phyloP scores from a whole-genome alignment of 164 flowering plant species.

The Magnolia changhungtana region DNA sequence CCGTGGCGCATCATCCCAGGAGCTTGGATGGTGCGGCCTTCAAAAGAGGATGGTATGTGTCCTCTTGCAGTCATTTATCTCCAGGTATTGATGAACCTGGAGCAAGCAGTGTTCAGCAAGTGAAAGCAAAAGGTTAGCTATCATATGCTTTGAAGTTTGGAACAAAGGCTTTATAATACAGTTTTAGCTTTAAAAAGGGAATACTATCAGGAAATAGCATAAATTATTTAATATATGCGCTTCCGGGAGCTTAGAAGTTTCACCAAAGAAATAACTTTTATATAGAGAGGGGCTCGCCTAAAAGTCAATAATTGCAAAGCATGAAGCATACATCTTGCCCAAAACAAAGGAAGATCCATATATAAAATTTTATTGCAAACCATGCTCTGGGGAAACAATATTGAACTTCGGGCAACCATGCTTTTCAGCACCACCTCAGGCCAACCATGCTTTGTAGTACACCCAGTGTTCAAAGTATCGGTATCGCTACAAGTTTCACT shows the following conservation, averaged over 20 bases:
- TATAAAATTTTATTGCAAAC: no score
- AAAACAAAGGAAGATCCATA: no score
- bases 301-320: no score
- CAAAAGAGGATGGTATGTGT: slow-evolving; percentile 32
- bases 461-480: no score
- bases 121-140: not conserved
- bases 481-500: no score
- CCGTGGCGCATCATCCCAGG: slow-evolving; percentile 69
- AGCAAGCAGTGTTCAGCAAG: not conserved
- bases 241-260: not conserved
- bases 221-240: not conserved
- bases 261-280: no score
- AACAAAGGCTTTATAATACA: not conserved
- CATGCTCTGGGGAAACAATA: no score
- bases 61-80: slow-evolving; percentile 50
- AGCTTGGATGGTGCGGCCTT: slow-evolving; percentile 41
- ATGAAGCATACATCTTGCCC: no score
- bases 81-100: slow-evolving; percentile 1
- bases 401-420: no score
- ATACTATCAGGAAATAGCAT: not conserved
- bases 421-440: no score
- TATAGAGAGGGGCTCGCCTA: no score
- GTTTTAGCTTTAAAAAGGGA: not conserved
- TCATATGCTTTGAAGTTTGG: not conserved
- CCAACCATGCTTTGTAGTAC: no score